Evolutionary conservation across 495 filamentous ascomycete genomes (phyloP).

Genomic region (Penicillium longicatenatum): DNA sequence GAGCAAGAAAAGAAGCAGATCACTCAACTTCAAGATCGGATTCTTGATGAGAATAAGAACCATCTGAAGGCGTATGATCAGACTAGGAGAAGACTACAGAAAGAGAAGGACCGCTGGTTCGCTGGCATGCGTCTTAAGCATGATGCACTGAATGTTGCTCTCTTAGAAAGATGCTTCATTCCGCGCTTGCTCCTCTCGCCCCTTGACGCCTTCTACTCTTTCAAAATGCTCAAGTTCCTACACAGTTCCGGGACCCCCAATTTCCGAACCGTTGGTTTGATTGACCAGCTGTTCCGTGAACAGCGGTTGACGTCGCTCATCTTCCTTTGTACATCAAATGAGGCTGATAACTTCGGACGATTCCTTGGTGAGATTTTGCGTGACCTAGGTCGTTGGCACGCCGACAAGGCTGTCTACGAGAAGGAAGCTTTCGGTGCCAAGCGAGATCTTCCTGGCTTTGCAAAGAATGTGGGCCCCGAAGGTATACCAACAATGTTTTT

Average conservation of each 20-base stretch:
- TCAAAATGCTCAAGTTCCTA: conserved; percentile 80
- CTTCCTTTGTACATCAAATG: conserved; percentile 82
- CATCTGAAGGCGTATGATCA: conserved; percentile 66
- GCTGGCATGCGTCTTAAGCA: conserved; percentile 58
- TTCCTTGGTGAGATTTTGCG: conserved; percentile 81
- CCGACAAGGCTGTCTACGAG: conserved; percentile 72
- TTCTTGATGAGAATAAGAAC: conserved; percentile 69
- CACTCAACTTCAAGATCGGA: conserved; percentile 57
- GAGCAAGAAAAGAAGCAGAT: conserved; percentile 63
- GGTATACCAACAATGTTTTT: conserved; percentile 66
- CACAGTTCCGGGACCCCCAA: conserved; percentile 80
- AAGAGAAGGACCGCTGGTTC: conserved; percentile 85
- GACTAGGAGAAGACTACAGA: conserved; percentile 62
- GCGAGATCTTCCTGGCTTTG: conserved; percentile 68
- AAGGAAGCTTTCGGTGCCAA: conserved; percentile 70
- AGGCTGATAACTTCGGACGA: conserved; percentile 86
- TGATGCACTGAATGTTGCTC: conserved; percentile 67
- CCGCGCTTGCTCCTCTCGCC: conserved; percentile 83
- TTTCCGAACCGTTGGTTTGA: conserved; percentile 82
- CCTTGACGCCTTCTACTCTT: conserved; percentile 83
- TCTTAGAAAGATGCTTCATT: conserved; percentile 88
- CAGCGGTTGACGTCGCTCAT: conserved; percentile 78
- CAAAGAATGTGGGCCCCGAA: conserved; percentile 60
- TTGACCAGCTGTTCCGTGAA: conserved; percentile 81
- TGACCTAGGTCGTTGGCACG: conserved; percentile 83